Evolutionary conservation across 1,284 basidiomycete genomes (phyloP), one percentile per base, ranked within the genome.

Genomic region (Phellinidium pouzarii): DNA sequence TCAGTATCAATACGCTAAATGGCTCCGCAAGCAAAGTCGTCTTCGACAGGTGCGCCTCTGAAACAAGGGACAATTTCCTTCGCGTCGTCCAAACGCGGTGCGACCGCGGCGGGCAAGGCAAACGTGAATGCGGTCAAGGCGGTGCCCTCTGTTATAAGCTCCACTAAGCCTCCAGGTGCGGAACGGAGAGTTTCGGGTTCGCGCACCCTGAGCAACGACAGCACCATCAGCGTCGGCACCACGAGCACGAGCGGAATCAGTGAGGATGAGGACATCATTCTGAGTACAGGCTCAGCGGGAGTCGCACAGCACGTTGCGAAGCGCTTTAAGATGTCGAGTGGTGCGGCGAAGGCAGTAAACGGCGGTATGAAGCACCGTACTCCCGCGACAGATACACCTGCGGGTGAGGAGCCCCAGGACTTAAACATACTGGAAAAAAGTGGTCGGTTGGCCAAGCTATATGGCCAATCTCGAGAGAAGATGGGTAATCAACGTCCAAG

Each of bases 401-500:
- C 52, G 9, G 58, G 59, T 20, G 59, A 53, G 25, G 62, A 61
- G 52, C 60, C 61, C 52, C 59, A 37, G 47, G 50, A 50, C 51
- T 63, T 72, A 50, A 64, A 68, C 53, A 59, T 76, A 34, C 66
- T 74, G 47, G 71, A 75, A 47, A 80, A 77, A 56, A 68, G 70
- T 44, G 61, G 67, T 37, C 72, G 69, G 46, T 88, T 82, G 72
- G 71, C 68, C 40, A 74, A 71, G 53, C 62, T 70, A n/a, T 72
- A 68, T 59, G 69, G 66, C 42, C 68, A 70, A 26, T 77, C 78
- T 4, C 72, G 73, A 61, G 66, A 64, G 50, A 78, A 73, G 60
- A 81, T 79, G 78, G 83, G 80, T 0, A 57, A 76, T 48, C 52
- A 80, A 27, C 63, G 71, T 50, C 76, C 84, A 12, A 77, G 87